A percentile compares a stretch with the other conserved stretches of the same genome.
Conservation (phyloP, 2,329 filamentous ascomycete genomes). For the Harringtonia lauricola region DNA sequence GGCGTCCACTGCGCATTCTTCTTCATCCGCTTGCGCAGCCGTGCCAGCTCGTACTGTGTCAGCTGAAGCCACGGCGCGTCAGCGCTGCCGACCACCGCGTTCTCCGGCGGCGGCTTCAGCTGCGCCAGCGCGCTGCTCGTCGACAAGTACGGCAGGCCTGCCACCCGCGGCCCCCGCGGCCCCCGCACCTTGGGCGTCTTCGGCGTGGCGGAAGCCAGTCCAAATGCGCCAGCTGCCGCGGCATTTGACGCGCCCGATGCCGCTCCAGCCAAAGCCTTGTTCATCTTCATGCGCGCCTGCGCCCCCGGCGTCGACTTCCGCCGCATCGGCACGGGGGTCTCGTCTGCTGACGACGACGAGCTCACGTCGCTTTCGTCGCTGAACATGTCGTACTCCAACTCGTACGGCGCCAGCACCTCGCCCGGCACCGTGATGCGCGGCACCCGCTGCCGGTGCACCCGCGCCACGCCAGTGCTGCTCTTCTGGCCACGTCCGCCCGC, state of each 20-base stretch:
- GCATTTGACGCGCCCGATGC: too few relatives aligned
- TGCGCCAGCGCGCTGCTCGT: constrained; percentile 27
- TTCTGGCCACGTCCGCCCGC: background rate
- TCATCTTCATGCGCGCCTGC: constrained; percentile 37
- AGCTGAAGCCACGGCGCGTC: constrained; percentile 57
- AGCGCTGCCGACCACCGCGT: constrained; percentile 44
- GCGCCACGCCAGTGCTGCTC: background rate
- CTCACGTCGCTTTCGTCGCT: constrained; percentile 37
- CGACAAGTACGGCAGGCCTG: constrained; percentile 19
- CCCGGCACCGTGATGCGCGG: constrained; percentile 55
- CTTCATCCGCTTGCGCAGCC: constrained; percentile 77
- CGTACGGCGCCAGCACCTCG: constrained; percentile 54
- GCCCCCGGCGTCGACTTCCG: constrained; percentile 20
- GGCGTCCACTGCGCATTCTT: constrained; percentile 82
- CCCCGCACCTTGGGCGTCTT: constrained; percentile 34
- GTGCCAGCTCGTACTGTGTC: constrained; percentile 53
- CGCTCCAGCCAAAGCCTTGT: constrained; percentile 16
- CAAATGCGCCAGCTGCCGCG: too few relatives aligned
- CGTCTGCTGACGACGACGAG: constrained; percentile 19
- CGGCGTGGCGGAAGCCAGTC: constrained; percentile 10
- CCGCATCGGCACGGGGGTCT: constrained; percentile 19
- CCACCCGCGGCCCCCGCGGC: constrained; percentile 14
- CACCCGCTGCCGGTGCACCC: constrained; percentile 28
- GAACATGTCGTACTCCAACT: constrained; percentile 49
- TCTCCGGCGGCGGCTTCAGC: constrained; percentile 47